These are phyloP conservation scores for Phytophthora ramorum DNA, from an alignment of 352 stramenopile genomes.

Conservation along the genomic window DNA sequence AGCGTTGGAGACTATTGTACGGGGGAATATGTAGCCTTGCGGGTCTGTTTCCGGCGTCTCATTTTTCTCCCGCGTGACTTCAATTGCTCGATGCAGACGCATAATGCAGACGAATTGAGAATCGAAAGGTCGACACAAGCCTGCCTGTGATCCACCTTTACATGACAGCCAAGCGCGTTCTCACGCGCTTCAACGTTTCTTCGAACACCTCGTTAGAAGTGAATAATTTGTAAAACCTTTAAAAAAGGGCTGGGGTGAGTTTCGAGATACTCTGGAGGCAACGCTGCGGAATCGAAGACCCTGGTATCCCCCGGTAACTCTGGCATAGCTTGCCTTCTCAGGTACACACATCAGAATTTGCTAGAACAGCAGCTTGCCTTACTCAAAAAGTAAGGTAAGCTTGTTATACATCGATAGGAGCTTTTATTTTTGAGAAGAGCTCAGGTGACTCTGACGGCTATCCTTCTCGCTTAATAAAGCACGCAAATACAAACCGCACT, in stretches of 20 bases:
- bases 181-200: no score
- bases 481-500: slow-evolving; percentile 15
- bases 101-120: not conserved
- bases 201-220: not conserved
- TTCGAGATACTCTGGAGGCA: no score
- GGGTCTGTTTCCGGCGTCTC: not conserved
- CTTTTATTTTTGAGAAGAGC: slow-evolving; percentile 14
- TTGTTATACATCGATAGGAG: not conserved
- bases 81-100: not conserved
- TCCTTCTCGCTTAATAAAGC: slow-evolving; percentile 11
- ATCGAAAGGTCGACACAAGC: not conserved
- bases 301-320: no score
- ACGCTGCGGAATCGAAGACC: no score
- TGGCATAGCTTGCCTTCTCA: no score
- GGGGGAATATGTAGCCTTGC: not conserved
- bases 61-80: not conserved
- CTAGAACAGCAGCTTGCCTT: no score
- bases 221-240: no score
- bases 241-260: no score
- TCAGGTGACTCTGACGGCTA: not conserved
- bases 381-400: no score
- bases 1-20: not conserved
- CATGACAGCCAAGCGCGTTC: not conserved
- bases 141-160: not conserved
- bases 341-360: no score